Conservation (phyloP, 305 asterid species). For the Withania somnifera region DNA sequence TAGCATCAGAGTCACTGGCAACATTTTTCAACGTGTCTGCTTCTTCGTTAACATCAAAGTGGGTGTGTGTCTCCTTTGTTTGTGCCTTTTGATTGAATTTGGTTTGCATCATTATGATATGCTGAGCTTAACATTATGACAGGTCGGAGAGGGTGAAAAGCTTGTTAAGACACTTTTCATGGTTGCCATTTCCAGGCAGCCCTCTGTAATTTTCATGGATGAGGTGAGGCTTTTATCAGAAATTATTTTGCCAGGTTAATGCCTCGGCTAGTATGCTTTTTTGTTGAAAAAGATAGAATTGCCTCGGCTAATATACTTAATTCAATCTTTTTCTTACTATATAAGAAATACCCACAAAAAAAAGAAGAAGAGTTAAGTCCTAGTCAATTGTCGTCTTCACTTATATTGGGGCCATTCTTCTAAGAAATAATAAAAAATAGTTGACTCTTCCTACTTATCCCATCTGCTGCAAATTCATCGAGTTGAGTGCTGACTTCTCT, state of each 20-base stretch:
- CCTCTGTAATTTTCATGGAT: conserved; percentile 97
- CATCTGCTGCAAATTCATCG: background rate
- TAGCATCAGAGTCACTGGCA: conserved; percentile 96
- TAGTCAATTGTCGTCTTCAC: background rate
- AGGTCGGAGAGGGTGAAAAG: conserved; percentile 99
- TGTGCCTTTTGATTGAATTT: conserved; percentile 3
- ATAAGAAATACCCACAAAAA: background rate
- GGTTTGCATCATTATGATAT: background rate
- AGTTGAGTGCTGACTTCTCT: background rate
- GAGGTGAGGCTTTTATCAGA: conserved; percentile 43
- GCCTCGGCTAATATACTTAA: conserved; percentile 5
- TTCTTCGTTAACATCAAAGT: conserved; percentile 93
- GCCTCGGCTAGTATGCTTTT: conserved; percentile 6
- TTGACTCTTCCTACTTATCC: background rate
- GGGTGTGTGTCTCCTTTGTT: conserved; percentile 50
- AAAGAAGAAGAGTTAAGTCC: too few relatives aligned
- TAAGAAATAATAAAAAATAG: background rate
- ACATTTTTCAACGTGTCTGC: conserved; percentile 95
- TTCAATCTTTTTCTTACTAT: background rate
- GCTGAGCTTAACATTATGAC: conserved; percentile 8
- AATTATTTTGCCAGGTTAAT: conserved; percentile 6
- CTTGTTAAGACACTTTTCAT: conserved; percentile 89
- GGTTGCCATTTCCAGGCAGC: conserved; percentile 89
- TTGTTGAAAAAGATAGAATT: too few relatives aligned
- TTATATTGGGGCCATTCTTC: background rate